Percentiles rank a stretch among this genome's conserved stretches.
phyloP scores from a whole-genome alignment of 139 green algal species.

The Closterium sp. region DNA sequence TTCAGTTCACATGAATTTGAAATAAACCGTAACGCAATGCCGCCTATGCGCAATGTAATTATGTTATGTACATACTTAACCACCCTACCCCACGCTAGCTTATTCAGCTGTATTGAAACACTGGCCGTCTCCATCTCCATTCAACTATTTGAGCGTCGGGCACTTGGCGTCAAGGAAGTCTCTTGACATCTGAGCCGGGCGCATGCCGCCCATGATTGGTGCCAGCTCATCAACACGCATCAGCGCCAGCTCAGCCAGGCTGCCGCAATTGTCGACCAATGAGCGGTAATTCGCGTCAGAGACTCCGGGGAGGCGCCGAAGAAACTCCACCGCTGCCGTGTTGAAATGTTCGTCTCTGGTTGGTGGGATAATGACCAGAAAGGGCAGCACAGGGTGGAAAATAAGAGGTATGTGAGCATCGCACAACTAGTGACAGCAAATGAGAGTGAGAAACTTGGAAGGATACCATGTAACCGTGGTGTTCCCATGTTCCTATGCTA shows the following conservation, averaged over 20 bases:
- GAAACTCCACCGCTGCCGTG: conserved; percentile 55
- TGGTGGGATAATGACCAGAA: not conserved
- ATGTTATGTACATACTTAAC: no score
- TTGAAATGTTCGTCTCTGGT: conserved; percentile 42
- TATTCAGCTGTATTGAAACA: no score
- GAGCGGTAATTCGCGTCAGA: conserved; percentile 75
- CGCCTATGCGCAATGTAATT: no score
- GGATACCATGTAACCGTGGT: no score
- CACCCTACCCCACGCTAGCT: no score
- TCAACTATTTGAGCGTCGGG: conserved; percentile 7
- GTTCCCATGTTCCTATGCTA: no score
- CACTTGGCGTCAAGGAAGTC: conserved; percentile 75
- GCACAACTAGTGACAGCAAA: not conserved
- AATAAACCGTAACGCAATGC: no score
- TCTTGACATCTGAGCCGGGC: conserved; percentile 63
- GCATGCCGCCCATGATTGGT: conserved; percentile 39
- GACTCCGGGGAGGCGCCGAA: conserved; percentile 78
- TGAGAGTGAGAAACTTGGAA: not conserved
- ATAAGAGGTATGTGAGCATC: no score
- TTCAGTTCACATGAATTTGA: no score
- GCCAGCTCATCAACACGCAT: conserved; percentile 59
- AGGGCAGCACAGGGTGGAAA: not conserved
- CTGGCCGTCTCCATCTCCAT: no score
- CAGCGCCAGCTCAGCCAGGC: conserved; percentile 69
- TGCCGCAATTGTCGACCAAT: conserved; percentile 62